Conservation (phyloP, 1,284 basidiomycete species). For the Leccinum colubrinum region DNA sequence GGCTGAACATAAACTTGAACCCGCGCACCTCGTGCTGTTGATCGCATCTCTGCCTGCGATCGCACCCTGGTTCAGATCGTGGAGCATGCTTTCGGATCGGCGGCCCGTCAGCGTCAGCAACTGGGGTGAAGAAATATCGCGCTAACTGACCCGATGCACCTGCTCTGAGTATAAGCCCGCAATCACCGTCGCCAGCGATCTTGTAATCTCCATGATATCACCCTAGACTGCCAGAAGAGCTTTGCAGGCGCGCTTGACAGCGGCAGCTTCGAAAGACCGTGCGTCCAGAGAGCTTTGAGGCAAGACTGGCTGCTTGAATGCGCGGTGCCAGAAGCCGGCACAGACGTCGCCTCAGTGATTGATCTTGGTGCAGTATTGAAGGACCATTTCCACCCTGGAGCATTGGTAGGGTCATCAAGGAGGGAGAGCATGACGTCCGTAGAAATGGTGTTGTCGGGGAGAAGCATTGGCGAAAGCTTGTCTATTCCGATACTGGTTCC, state of each 20-base stretch:
- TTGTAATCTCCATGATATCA: constrained; percentile 89
- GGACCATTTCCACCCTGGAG: constrained; percentile 85
- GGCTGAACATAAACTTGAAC: too few relatives aligned
- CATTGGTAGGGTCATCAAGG: constrained; percentile 72
- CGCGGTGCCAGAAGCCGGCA: constrained; percentile 14
- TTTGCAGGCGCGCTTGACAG: constrained; percentile 63
- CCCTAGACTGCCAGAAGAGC: constrained; percentile 78
- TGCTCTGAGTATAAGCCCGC: constrained; percentile 83
- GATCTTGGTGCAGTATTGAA: constrained; percentile 38
- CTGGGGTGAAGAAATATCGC: neutral
- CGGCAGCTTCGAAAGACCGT: constrained; percentile 48
- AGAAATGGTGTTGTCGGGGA: constrained; percentile 52
- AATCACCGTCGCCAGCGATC: constrained; percentile 75
- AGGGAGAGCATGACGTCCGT: constrained; percentile 63
- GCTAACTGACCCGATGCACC: constrained; percentile 47
- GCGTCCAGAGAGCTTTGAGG: constrained; percentile 43
- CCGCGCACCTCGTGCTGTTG: constrained; percentile 42
- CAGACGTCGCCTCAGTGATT: constrained; percentile 18
- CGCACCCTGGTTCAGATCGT: constrained; percentile 22
- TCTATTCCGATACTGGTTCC: constrained; percentile 41
- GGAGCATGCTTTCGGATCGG: constrained; percentile 43
- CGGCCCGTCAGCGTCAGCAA: neutral
- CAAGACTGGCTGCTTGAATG: constrained; percentile 14
- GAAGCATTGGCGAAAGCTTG: constrained; percentile 65
- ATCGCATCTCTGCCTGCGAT: constrained; percentile 56